Evolutionary conservation across 225 moss, liverwort and hornwort genomes (phyloP).

Genomic region (Marchantia paleacea): DNA sequence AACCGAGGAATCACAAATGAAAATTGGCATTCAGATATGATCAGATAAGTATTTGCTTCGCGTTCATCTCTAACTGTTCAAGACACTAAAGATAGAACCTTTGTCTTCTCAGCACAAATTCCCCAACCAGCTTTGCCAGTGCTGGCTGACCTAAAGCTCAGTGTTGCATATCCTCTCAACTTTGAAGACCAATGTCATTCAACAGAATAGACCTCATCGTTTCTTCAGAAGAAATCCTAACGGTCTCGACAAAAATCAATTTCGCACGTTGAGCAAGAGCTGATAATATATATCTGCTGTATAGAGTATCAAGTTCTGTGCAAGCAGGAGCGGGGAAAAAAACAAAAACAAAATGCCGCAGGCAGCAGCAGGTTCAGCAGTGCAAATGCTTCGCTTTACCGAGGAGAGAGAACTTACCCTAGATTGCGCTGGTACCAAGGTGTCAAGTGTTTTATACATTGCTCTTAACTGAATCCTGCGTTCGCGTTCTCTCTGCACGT

Average conservation of each 20-base stretch:
- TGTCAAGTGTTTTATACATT: slow-evolving; percentile 26
- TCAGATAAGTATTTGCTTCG: not conserved
- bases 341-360: not conserved
- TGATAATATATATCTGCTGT: too few species aligned
- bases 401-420: slow-evolving; percentile 13
- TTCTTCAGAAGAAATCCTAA: not conserved
- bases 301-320: not conserved
- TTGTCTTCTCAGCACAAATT: not conserved
- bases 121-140: not conserved
- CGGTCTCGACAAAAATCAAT: too few species aligned
- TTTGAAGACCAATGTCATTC: not conserved
- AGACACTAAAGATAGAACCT: too few species aligned
- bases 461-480: slow-evolving; percentile 25
- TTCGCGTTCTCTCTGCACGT: slow-evolving; percentile 24
- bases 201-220: not conserved
- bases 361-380: not conserved
- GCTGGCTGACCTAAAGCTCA: not conserved
- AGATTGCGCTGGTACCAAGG: slow-evolving; percentile 19
- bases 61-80: not conserved
- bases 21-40: not conserved
- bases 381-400: not conserved
- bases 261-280: too few species aligned
- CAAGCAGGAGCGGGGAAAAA: not conserved
- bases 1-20: too few species aligned
- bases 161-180: not conserved